Base-by-base conservation (phyloP, 345 rosid species). In the Rhizophora mangle region DNA sequence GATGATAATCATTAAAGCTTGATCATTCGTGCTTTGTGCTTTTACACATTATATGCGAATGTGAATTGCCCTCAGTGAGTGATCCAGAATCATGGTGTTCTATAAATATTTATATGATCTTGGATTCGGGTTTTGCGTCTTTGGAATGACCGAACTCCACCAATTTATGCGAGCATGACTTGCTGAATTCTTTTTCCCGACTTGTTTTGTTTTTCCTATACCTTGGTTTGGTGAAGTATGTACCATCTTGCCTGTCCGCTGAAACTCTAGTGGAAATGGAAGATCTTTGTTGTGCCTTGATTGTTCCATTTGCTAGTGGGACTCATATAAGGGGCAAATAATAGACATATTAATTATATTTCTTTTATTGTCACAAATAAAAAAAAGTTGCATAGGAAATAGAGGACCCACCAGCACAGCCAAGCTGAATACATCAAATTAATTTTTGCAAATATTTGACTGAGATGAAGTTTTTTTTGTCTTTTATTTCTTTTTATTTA, bases 121-220 rank as follows among this genome's bases (percentile, higher is more conserved):
- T 32, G 60, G 61, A 51, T 61, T 32, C 73, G 34, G 15, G 52
- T 69, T 60, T 65, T 32, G 24, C 0, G 18, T 16, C 34, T 62
- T 61, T 8, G 57, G 51, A 37, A 34, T 43, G 63, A 67, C 31
- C 26, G 0, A 6, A 61, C 6, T 26, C 53, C 52, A 62, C 63
- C 68, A 39, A 67, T 62, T 70, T 62, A 53, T 53, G 54, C 7
- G 60, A 60, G 68, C 68, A 63, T 70, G 68, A 36, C 61, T 63
- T 36, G 54, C 62, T 70, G 68, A 36, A 53, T 37, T 63, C 62
- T 62, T 21, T 34, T 39, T 70, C 43, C 37, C 22, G 36, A 34
- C n/a, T 27, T 24, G 27, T 61, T 49, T 5, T 51, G 6, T 22
- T 8, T 7, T 53, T 21, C 24, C 3, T 20, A 37, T 43, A 20